Evolutionary conservation across 306 rosid genomes (phyloP).

Genomic region (Albizia julibrissin): DNA sequence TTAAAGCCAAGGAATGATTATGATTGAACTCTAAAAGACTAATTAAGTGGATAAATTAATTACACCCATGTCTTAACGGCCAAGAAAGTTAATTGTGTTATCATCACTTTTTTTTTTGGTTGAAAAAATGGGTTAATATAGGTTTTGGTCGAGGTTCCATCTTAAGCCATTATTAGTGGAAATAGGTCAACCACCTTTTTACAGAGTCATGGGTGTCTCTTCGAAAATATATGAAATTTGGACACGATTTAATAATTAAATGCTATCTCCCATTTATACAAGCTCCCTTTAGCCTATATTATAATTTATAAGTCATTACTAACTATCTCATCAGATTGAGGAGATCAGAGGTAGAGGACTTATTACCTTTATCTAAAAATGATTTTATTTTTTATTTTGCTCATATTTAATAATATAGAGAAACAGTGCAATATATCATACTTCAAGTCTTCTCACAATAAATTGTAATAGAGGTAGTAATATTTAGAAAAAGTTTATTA

Average conservation of each 20-base stretch:
- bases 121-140: constrained; percentile 4
- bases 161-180: constrained; percentile 7
- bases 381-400: too few species aligned
- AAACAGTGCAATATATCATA: too few species aligned
- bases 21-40: not conserved
- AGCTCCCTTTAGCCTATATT: too few species aligned
- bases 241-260: not conserved
- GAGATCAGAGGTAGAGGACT: too few species aligned
- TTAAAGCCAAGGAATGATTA: not conserved
- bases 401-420: too few species aligned
- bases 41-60: not conserved
- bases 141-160: constrained; percentile 6
- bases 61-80: not conserved
- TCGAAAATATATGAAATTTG: not conserved
- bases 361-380: too few species aligned
- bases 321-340: too few species aligned
- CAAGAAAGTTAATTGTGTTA: constrained; percentile 6
- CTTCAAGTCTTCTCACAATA: too few species aligned
- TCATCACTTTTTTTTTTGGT: not conserved
- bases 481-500: too few species aligned
- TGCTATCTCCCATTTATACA: too few species aligned
- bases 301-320: too few species aligned
- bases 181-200: constrained; percentile 39
- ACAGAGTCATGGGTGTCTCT: not conserved
- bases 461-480: too few species aligned